A percentile compares a stretch with the other conserved stretches of the same genome.
Conservation (phyloP, 306 rosid genomes). For the Ammopiptanthus mongolicus region DNA sequence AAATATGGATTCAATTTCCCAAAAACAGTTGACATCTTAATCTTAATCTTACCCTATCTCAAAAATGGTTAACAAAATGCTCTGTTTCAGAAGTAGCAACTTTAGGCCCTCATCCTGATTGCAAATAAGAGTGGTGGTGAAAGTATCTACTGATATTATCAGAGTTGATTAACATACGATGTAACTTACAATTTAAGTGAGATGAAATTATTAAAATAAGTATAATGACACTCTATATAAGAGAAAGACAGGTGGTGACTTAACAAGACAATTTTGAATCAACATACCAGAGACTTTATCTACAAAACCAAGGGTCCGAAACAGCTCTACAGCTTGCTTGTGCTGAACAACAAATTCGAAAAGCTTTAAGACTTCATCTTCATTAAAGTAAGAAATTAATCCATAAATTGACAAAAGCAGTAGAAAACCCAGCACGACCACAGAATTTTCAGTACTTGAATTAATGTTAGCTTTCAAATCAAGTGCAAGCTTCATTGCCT, state of each 20-base stretch:
- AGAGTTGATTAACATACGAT: neutral
- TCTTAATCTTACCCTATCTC: neutral
- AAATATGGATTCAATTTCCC: neutral
- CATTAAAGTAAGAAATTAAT: conserved; percentile 29
- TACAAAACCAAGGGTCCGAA: conserved; percentile 23
- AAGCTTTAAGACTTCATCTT: conserved; percentile 36
- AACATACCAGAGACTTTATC: conserved; percentile 39
- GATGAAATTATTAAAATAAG: neutral
- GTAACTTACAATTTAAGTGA: neutral
- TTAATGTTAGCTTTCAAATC: conserved; percentile 33
- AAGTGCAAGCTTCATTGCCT: conserved; percentile 41
- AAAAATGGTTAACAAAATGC: too few relatives aligned
- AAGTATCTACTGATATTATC: neutral
- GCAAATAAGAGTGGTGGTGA: neutral
- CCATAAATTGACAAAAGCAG: conserved; percentile 36
- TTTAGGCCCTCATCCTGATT: too few relatives aligned
- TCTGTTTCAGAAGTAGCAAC: too few relatives aligned
- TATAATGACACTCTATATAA: neutral
- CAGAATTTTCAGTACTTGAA: conserved; percentile 16
- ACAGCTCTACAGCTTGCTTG: conserved; percentile 34
- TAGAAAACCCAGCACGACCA: conserved; percentile 41
- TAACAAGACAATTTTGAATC: neutral
- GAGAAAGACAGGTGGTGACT: neutral
- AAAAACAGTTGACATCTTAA: neutral
- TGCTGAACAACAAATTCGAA: conserved; percentile 30